Evolutionary conservation across 768 basidiomycete genomes (phyloP).

Genomic region (Fibroporia radiculosa): DNA sequence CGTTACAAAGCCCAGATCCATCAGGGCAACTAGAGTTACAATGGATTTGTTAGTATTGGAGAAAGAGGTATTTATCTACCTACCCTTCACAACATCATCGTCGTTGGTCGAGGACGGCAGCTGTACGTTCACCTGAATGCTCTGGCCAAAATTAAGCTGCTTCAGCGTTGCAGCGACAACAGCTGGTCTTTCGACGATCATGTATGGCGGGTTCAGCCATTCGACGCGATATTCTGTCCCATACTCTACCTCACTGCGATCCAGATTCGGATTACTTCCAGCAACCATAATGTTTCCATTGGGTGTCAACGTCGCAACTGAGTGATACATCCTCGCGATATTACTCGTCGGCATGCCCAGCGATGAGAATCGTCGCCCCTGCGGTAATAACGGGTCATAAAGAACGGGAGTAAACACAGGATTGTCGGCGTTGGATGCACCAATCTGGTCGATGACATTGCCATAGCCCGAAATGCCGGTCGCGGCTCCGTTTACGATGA

Average conservation of each 20-base stretch:
- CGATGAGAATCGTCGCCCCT: constrained; percentile 50
- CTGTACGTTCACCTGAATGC: constrained; percentile 37
- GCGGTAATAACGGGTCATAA: constrained; percentile 51
- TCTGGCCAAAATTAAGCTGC: constrained; percentile 24
- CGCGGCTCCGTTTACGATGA: constrained; percentile 71
- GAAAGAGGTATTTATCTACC: constrained; percentile 1
- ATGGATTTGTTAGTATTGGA: neutral
- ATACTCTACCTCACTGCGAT: constrained; percentile 63
- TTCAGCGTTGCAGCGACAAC: constrained; percentile 26
- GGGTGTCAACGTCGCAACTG: constrained; percentile 74
- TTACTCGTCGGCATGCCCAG: constrained; percentile 52
- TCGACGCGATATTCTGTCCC: constrained; percentile 88
- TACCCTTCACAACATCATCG: constrained; percentile 43
- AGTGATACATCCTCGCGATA: constrained; percentile 76
- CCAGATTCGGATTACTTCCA: constrained; percentile 79
- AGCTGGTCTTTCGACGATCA: constrained; percentile 50
- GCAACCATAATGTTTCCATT: constrained; percentile 68
- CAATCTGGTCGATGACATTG: constrained; percentile 62
- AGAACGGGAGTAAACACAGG: constrained; percentile 62
- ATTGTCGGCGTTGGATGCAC: constrained; percentile 70
- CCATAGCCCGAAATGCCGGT: constrained; percentile 74
- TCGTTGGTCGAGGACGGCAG: constrained; percentile 27
- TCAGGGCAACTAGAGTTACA: constrained; percentile 46
- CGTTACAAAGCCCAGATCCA: constrained; percentile 80
- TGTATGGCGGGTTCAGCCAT: constrained; percentile 79